Percentiles rank a stretch among this genome's conserved stretches.
Conservation (phyloP, 2,329 filamentous ascomycete species). For the Phaeosphaeria sp. region DNA sequence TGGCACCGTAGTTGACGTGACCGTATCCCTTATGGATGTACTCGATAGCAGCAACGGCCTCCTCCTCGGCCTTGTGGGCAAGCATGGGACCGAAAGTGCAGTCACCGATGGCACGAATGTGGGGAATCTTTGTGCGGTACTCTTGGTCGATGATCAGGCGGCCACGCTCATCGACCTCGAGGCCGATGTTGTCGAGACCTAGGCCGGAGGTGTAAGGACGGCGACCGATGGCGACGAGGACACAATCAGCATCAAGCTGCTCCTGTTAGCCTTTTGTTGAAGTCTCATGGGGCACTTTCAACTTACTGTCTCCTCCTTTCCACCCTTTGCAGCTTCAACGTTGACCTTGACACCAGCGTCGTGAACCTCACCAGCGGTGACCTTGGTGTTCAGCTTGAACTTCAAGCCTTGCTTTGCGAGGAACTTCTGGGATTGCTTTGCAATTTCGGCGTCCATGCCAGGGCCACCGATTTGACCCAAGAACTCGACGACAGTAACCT, state of each 20-base stretch:
- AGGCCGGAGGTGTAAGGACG: slow-evolving; percentile 92
- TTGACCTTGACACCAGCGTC: slow-evolving; percentile 81
- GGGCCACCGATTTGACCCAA: slow-evolving; percentile 95
- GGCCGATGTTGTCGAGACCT: slow-evolving; percentile 89
- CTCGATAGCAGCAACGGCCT: slow-evolving; percentile 91
- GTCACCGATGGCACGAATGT: slow-evolving; percentile 96
- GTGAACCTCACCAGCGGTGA: slow-evolving; percentile 80
- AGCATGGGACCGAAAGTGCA: slow-evolving; percentile 98
- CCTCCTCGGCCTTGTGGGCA: slow-evolving; percentile 98
- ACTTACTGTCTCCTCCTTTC: slow-evolving; percentile 87
- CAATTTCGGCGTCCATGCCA: slow-evolving; percentile 94
- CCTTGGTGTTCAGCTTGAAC: slow-evolving; percentile 98
- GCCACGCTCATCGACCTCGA: slow-evolving; percentile 91
- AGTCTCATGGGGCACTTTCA: not conserved
- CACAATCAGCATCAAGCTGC: slow-evolving; percentile 90
- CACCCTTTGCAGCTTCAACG: slow-evolving; percentile 92
- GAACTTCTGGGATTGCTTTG: slow-evolving; percentile 90
- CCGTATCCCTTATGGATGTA: slow-evolving; percentile 98
- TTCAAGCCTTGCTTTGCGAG: slow-evolving; percentile 96
- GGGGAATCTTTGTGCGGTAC: slow-evolving; percentile 96
- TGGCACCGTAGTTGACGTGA: slow-evolving; percentile 98
- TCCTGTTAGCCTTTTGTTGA: slow-evolving; percentile 19
- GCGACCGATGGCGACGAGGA: slow-evolving; percentile 95
- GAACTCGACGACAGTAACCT: slow-evolving; percentile 98
- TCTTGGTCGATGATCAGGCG: slow-evolving; percentile 97